Base-by-base conservation (phyloP, 2,329 filamentous ascomycete species). In the Pseudomassariella vexata region DNA sequence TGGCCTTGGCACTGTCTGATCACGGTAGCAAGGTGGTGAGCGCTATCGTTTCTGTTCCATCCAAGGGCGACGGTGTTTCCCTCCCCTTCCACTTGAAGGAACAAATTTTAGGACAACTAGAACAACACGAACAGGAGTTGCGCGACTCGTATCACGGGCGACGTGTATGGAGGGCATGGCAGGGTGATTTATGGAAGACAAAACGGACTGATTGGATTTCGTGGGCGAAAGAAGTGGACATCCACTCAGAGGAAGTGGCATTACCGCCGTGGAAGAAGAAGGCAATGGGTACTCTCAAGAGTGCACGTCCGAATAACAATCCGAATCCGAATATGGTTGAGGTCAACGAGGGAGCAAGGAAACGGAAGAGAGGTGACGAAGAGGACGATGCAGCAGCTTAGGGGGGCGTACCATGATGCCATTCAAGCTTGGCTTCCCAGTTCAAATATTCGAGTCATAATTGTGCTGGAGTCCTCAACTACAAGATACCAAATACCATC, bases 61-160 rank as follows among this genome's bases (percentile, higher is more conserved):
- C 66, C 28, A 66, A 62, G 39, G 66, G 63, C 24, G 59, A 61
- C 12, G 63, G 64, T 32, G 58, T 63, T 35, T 63, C 63, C 38
- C 53, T 77, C 27, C 73, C 74, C 1, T 73, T 73, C 50, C 71
- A 78, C 45, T 55, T 73, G 39, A 78, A 78, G 52, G 70, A 78
- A 45, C 59, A 62, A 24, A 57, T 76, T 38, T 72, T 77, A 60
- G 41, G 56, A 5, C 53, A 60, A 35, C 59, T 79, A 3, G 66
- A 60, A 3, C 50, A 60, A 21, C 57, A 62, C 32, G 73, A 78
- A 50, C 47, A 56, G 14, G 56, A 63, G 32, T 57, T 79, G 21
- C 61, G 73, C 10, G 64, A 71, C 24, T 66, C 62, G 4, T 76
- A 69, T 62, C 62, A 67, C 41, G 74, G 74, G 0, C 58, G 73